Base-by-base conservation (phyloP, 768 basidiomycete species). In the Hygrocybe coccinea region DNA sequence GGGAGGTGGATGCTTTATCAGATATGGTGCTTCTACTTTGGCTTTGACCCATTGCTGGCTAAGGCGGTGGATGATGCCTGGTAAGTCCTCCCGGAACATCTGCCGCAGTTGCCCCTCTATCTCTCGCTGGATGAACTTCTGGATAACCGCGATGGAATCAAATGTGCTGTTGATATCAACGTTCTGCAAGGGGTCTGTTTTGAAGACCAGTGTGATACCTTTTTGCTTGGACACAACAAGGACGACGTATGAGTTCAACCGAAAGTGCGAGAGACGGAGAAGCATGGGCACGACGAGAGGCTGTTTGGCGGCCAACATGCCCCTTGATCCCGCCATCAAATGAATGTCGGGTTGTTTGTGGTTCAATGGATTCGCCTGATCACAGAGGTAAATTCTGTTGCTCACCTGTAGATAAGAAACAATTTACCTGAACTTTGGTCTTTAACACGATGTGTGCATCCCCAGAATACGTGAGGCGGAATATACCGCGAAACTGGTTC, bases 161-260 rank as follows among this genome's bases (percentile, higher is more conserved):
- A 99, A 99, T 2, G 95, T 97, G 69, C 88, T 90, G 71, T 89
- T 94, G 67, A 99, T 98, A 66, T 98, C 91, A 52, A 99, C 94
- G 61, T 92, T 91, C 72, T 99, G 94, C 37, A 99, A 80, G 1
- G 97, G 97, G 71, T 99, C 97, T 35, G 97, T 98, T 75, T 98
- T 98, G 84, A 99, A 99, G 22, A 98, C 97, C 52, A 99, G 84
- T 0, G 97, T 98, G 67, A 98, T 97, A 41, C 97, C 97, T 66
- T 97, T 97, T 68, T 94, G 91, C 62, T 91, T 90, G 22, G 95
- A 97, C 55, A 99, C 91, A 63, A 98, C 95, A 56, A 99, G 85
- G 60, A 98, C 95, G 63, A 99, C 90, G 65, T 97, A 97, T 33
- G 95, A 97, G 63, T 84, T 86, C 35, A 99, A 86, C 59, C 85